Base-by-base conservation (phyloP, 352 stramenopile genomes). In the Thalassiosira exigua region DNA sequence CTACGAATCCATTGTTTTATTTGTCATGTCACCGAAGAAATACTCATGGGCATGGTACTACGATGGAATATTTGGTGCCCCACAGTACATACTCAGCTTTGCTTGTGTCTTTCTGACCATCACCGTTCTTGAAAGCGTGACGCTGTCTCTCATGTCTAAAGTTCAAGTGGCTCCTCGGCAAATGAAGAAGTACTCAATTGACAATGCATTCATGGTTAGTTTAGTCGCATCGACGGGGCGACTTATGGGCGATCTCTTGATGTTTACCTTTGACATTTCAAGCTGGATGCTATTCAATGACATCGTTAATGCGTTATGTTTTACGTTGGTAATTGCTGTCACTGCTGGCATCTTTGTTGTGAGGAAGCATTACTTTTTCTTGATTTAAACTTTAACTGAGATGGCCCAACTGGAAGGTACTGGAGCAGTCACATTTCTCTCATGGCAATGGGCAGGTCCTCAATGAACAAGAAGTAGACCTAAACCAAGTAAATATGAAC, bases 331-430 rank as follows among this genome's bases (percentile, higher is more conserved):
- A 2, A 42, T 89, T 11, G 60, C 27, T 2, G 85, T 79, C 42
- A 54, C 82, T 9, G 64, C 68, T 26, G 67, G 79, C 7, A 51
- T 74, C 4, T 86, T 82, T 67, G 30, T 91, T 30, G 72, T 92
- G 21, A 75, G 67, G 73, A 86, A 85, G 62, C 81, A 92, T 61
- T 93, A 75, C 62, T 93, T 91, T 65, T 93, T 90, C 75, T 76
- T 93, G 48, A 86, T 92, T 58, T 44, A 44, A 44, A n/a, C n/a
- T n/a, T n/a, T n/a, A n/a, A n/a, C n/a, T n/a, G n/a, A n/a, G n/a
- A n/a, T n/a, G n/a, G n/a, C n/a, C n/a, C n/a, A n/a, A n/a, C n/a
- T n/a, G n/a, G n/a, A n/a, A n/a, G n/a, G n/a, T n/a, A n/a, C n/a
- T n/a, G n/a, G n/a, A n/a, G n/a, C n/a, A n/a, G n/a, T n/a, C n/a